phyloP scores from a whole-genome alignment of 2,329 filamentous ascomycete genomes.

The Pseudogymnoascus sp. region DNA sequence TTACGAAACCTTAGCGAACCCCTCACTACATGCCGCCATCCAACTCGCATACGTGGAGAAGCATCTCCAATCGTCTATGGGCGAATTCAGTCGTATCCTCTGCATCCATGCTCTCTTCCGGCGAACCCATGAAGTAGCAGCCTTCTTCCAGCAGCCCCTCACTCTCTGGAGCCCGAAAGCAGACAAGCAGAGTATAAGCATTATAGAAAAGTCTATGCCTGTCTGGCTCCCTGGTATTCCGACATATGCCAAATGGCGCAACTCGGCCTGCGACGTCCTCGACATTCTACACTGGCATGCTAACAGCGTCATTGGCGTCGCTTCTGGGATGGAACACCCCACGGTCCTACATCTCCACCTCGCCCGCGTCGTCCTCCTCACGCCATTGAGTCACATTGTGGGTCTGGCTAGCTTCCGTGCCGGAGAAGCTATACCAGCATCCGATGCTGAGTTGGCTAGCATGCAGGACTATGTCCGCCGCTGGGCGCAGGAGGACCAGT shows the following conservation, averaged over 20 bases:
- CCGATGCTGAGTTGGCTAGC: slow-evolving; percentile 22
- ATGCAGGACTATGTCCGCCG: slow-evolving; percentile 32
- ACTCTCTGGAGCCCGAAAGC: slow-evolving; percentile 39
- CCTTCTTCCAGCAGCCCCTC: slow-evolving; percentile 38
- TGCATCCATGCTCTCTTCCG: slow-evolving; percentile 44
- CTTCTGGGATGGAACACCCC: slow-evolving; percentile 36
- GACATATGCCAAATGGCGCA: slow-evolving; percentile 41
- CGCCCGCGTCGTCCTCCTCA: slow-evolving; percentile 35
- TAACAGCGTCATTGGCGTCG: slow-evolving; percentile 33
- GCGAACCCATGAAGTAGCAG: slow-evolving; percentile 41
- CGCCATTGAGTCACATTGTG: slow-evolving; percentile 27
- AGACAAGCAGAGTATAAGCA: slow-evolving; percentile 28
- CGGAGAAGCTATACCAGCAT: background rate
- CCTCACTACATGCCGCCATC: slow-evolving; percentile 36
- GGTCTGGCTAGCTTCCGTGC: slow-evolving; percentile 16
- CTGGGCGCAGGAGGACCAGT: slow-evolving; percentile 45
- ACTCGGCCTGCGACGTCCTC: slow-evolving; percentile 36
- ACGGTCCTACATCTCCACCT: slow-evolving; percentile 37
- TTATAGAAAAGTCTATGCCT: slow-evolving; percentile 23
- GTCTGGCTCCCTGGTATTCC: slow-evolving; percentile 42
- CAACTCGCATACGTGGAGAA: slow-evolving; percentile 44
- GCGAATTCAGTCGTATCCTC: slow-evolving; percentile 42
- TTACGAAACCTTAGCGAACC: slow-evolving; percentile 19
- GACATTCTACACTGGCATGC: slow-evolving; percentile 39
- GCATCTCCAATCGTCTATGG: slow-evolving; percentile 34